Evolutionary conservation across 2,329 filamentous ascomycete genomes (phyloP).

Genomic region (Monosporascus sp.): DNA sequence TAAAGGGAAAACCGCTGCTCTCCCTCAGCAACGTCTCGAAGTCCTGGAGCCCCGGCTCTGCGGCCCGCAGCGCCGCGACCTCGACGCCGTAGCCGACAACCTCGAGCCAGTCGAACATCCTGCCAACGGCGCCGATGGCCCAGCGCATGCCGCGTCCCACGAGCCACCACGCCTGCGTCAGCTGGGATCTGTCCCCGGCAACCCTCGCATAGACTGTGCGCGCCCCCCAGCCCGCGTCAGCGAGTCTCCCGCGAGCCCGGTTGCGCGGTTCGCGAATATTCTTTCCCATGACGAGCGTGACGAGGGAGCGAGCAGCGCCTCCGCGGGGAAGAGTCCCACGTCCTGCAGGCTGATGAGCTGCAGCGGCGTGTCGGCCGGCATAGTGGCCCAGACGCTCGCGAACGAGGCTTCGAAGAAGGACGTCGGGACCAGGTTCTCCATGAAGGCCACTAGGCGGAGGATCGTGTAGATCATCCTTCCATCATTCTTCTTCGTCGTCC

Average conservation of each 20-base stretch:
- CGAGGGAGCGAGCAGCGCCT: constrained; percentile 22
- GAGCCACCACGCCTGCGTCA: constrained; percentile 29
- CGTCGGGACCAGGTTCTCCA: constrained; percentile 34
- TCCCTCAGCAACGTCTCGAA: constrained; percentile 35
- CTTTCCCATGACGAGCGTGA: neutral
- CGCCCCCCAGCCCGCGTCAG: constrained; percentile 28
- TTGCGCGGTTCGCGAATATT: constrained; percentile 24
- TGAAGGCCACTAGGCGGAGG: constrained; percentile 34
- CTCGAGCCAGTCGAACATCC: constrained; percentile 35
- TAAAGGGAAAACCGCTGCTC: constrained; percentile 22
- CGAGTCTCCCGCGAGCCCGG: constrained; percentile 30
- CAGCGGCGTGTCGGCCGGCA: constrained; percentile 25
- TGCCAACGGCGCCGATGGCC: constrained; percentile 23
- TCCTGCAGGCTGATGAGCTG: constrained; percentile 34
- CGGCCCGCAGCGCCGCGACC: constrained; percentile 23
- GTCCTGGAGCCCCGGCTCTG: constrained; percentile 26
- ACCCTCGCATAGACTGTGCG: constrained; percentile 22
- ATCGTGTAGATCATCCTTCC: constrained; percentile 32
- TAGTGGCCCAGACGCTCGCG: constrained; percentile 25
- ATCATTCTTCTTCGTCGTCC: constrained; percentile 2
- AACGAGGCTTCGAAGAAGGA: constrained; percentile 27
- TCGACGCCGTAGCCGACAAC: constrained; percentile 35
- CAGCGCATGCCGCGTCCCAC: constrained; percentile 25
- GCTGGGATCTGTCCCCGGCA: constrained; percentile 10
- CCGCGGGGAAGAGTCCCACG: constrained; percentile 32